Base-by-base conservation (phyloP, 1,284 basidiomycete species). In the Exobasidium cylindrosporum region DNA sequence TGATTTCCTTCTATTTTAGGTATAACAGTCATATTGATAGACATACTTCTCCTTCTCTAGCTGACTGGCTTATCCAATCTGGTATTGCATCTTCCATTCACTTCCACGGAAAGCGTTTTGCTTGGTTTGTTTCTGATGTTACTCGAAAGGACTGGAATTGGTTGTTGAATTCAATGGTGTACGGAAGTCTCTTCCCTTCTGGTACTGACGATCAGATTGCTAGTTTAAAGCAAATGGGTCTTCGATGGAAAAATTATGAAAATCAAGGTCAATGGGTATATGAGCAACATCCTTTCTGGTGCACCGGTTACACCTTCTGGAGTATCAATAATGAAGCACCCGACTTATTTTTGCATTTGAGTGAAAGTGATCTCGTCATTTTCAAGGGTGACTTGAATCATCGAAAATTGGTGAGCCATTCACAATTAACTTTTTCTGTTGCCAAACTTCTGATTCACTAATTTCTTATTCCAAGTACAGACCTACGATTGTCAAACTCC, bases 101-200 rank as follows among this genome's bases (percentile, higher is more conserved):
- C 70, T 97, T 98, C 87, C 95, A 95, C 78, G 91, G 92, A 58
- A 95, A 79, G 66, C 67, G 74, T 24, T 70, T 77, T 49, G 70
- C 77, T 21, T 76, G 69, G 72, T 76, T 74, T 66, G 80, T 81
- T 44, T 92, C 90, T n/a, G 95, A 97, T 78, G 95, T 97, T 28
- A 97, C 94, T 45, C 89, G 86, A 81, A 91, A 92, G 81, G 95
- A 97, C 78, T 97, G 93, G 92, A 86, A 91, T 66, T 98, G 95
- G 94, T 81, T 83, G 52, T 66, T 82, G 60, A 82, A 82, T 75
- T 64, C 67, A 49, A 81, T 80, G 79, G 72, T 76, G 28, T 81
- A 80, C 74, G 77, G 75, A 45, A 73, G 68, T 54, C 65, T 77
- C 46, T 79, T 79, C 93, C 89, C 52, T 90, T 92, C 79, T 89